phyloP scores from a whole-genome alignment of 139 green algal genomes.

The Chara braunii region DNA sequence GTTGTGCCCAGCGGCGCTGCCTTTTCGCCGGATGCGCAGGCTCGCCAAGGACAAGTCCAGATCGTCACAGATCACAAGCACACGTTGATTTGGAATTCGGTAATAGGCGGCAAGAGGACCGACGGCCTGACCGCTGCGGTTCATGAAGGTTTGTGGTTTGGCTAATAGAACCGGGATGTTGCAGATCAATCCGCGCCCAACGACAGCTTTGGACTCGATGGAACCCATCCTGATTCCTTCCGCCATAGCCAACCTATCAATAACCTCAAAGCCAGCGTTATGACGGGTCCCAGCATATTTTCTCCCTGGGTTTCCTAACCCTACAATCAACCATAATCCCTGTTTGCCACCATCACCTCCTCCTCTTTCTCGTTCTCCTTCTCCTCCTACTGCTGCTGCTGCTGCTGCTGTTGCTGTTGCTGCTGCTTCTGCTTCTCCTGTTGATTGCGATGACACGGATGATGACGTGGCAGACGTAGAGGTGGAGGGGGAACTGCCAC shows the following conservation, averaged over 20 bases:
- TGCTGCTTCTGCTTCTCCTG: no score
- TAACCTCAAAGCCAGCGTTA: slow-evolving; percentile 81
- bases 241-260: slow-evolving; percentile 58
- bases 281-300: slow-evolving; percentile 68
- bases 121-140: slow-evolving; percentile 65
- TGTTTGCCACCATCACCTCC: neutral
- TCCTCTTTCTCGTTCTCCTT: neutral
- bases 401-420: no score
- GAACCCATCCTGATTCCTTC: slow-evolving; percentile 56
- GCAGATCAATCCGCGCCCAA: slow-evolving; percentile 42
- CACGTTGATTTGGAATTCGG: slow-evolving; percentile 47
- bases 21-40: slow-evolving; percentile 63
- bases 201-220: slow-evolving; percentile 57
- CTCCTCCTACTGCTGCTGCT: no score
- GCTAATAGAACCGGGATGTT: slow-evolving; percentile 55
- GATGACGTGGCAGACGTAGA: no score
- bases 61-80: slow-evolving; percentile 72
- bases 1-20: slow-evolving; percentile 89
- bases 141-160: slow-evolving; percentile 90
- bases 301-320: slow-evolving; percentile 69
- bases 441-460: no score
- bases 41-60: slow-evolving; percentile 57
- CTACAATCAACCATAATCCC: slow-evolving; percentile 56
- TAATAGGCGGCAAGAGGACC: slow-evolving; percentile 63
- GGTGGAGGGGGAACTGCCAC: no score